Evolutionary conservation across 805 yeast species (phyloP).

Genomic region (Cyberlindnera saturnus): DNA sequence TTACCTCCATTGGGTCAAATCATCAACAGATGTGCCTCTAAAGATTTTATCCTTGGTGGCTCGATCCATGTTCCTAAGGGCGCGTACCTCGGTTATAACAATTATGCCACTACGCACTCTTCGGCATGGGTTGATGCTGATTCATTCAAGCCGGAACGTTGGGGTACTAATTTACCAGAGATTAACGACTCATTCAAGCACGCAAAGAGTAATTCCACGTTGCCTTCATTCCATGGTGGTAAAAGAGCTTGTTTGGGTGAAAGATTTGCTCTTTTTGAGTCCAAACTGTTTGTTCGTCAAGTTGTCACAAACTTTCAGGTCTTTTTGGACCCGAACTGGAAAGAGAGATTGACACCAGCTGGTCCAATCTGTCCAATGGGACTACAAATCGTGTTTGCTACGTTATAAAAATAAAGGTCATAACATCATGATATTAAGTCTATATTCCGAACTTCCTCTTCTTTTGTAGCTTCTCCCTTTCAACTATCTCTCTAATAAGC

Average conservation of each 20-base stretch:
- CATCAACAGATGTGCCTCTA: constrained; percentile 42
- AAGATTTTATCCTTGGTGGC: constrained; percentile 32
- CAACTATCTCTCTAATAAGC: constrained; percentile 55
- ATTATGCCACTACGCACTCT: constrained; percentile 45
- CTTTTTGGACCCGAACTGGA: constrained; percentile 37
- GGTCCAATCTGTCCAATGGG: constrained; percentile 50
- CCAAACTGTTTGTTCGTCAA: constrained; percentile 32
- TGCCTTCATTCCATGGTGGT: constrained; percentile 56
- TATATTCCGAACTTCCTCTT: constrained; percentile 6
- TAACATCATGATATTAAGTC: neutral
- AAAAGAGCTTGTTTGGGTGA: constrained; percentile 58
- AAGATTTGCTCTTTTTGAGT: constrained; percentile 44
- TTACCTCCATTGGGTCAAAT: constrained; percentile 55
- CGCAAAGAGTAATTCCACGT: constrained; percentile 38
- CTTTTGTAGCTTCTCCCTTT: constrained; percentile 30
- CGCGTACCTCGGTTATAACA: constrained; percentile 50
- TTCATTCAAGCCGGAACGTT: constrained; percentile 40
- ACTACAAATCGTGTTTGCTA: constrained; percentile 17
- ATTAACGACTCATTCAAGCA: constrained; percentile 33
- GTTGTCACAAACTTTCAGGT: constrained; percentile 33
- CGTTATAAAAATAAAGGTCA: neutral
- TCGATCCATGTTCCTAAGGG: constrained; percentile 42
- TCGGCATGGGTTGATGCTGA: constrained; percentile 42
- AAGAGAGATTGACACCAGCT: constrained; percentile 45
- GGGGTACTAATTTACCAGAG: constrained; percentile 40